Base-by-base conservation (phyloP, 2,329 filamentous ascomycete species). In the Colletotrichum chrysophilum region DNA sequence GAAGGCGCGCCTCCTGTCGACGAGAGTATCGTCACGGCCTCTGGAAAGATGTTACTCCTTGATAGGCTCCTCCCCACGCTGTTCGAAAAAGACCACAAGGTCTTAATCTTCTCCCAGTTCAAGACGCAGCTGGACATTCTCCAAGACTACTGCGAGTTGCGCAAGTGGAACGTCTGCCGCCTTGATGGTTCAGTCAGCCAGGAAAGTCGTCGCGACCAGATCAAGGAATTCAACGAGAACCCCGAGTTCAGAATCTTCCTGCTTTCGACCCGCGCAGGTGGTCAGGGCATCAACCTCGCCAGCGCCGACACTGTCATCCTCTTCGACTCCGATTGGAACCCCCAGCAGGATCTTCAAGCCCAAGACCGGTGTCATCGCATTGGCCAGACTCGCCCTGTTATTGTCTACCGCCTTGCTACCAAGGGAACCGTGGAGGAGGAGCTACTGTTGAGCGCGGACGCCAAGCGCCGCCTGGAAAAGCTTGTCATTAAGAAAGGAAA, bases 41-140 rank as follows among this genome's bases (percentile, higher is more conserved):
- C 96, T 0, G 97, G 97, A 16, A 99, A 99, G 83, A 98, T 99
- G 95, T 91, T 98, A 3, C 90, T 99, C 1, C 91, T 99, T 0
- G 97, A 99, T 82, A 92, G 95, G 0, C 89, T 99, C 0, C 90
- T 99, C 0, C 94, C 94, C 0, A 89, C 89, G 3, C 89, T 99
- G 0, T 93, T 99, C 74, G 78, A 87, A 0, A 89, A 91, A 1
- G 93, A 91, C 5, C 96, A 98, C 86, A 98, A 98, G 81, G 94
- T 98, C 32, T 91, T 99, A 61, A 95, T 99, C 67, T 99, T 99
- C 84, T 97, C 95, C 0, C 97, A 99, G 81, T 99, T 99, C 86
- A 97, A 96, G 74, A 98, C 94, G 0, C 96, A 98, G 78, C 91
- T 99, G 0, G 96, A 98, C 80, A 94, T 99, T 3, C 88, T 99